Conservation (phyloP, 2,329 filamentous ascomycete species). For the Stemphylium vesicarium region DNA sequence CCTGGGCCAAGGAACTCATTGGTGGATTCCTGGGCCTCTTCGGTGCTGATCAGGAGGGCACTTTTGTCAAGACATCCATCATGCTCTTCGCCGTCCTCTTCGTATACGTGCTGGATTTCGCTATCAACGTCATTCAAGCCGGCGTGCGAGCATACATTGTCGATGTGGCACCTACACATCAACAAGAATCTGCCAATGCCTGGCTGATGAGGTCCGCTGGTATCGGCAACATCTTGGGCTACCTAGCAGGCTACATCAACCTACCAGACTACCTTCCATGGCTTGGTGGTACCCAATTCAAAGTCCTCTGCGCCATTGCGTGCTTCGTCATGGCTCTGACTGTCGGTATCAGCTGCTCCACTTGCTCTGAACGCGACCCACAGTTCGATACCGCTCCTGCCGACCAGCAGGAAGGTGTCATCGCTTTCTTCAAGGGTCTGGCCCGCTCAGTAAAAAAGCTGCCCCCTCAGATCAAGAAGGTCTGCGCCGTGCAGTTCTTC, state of each 20-base stretch:
- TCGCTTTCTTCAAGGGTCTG: slow-evolving; percentile 81
- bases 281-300: slow-evolving; percentile 88
- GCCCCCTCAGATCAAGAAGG: slow-evolving; percentile 79
- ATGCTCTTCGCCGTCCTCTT: slow-evolving; percentile 83
- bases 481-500: slow-evolving; percentile 70
- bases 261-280: slow-evolving; percentile 77
- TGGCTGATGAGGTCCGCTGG: slow-evolving; percentile 90
- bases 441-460: slow-evolving; percentile 77
- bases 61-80: slow-evolving; percentile 67
- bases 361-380: slow-evolving; percentile 82
- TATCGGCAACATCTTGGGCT: slow-evolving; percentile 88
- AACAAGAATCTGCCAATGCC: slow-evolving; percentile 91
- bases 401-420: slow-evolving; percentile 64
- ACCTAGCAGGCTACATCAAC: slow-evolving; percentile 83
- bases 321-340: slow-evolving; percentile 74
- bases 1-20: slow-evolving; percentile 63
- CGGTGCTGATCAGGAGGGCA: slow-evolving; percentile 70
- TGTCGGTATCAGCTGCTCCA: slow-evolving; percentile 70
- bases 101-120: slow-evolving; percentile 90
- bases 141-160: slow-evolving; percentile 91
- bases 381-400: slow-evolving; percentile 68
- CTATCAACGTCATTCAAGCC: slow-evolving; percentile 95
- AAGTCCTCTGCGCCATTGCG: slow-evolving; percentile 86
- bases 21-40: slow-evolving; percentile 71
- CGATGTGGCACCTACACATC: slow-evolving; percentile 88